Evolutionary conservation across 257 asterid species (phyloP).

Genomic region (Penstemon newberryi): DNA sequence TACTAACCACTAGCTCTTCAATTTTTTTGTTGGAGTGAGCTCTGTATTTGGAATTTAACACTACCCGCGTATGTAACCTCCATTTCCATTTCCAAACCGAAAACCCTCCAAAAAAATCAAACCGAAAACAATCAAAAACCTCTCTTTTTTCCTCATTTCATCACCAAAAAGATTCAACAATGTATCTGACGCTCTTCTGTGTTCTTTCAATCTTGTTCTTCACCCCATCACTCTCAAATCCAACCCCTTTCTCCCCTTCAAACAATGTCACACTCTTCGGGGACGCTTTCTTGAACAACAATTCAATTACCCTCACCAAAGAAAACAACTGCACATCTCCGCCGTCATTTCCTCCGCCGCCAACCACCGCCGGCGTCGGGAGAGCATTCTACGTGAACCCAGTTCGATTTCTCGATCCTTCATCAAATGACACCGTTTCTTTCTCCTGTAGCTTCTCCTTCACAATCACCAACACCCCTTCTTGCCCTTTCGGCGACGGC

Average conservation of each 20-base stretch:
- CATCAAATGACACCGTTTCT: slow-evolving; percentile 53
- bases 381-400: slow-evolving; percentile 62
- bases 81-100: background rate
- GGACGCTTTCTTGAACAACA: slow-evolving; percentile 44
- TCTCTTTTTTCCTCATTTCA: background rate
- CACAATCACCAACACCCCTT: slow-evolving; percentile 36
- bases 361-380: slow-evolving; percentile 44
- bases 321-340: slow-evolving; percentile 37
- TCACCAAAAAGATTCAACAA: background rate
- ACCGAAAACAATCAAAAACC: background rate
- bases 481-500: slow-evolving; percentile 79
- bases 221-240: slow-evolving; percentile 36
- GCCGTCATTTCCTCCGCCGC: slow-evolving; percentile 12
- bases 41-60: background rate
- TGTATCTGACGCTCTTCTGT: slow-evolving; percentile 31
- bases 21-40: background rate
- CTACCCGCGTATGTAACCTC: background rate
- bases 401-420: slow-evolving; percentile 57
- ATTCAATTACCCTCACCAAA: slow-evolving; percentile 53
- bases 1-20: no score
- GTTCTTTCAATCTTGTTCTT: slow-evolving; percentile 24
- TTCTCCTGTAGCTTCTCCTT: slow-evolving; percentile 70
- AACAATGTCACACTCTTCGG: slow-evolving; percentile 54
- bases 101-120: background rate
- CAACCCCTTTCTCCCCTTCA: slow-evolving; percentile 30